A percentile compares a stretch with the other conserved stretches of the same genome.
Evolutionary conservation across 768 basidiomycete genomes (phyloP).

Genomic region (Neoboletus subvelutipes): DNA sequence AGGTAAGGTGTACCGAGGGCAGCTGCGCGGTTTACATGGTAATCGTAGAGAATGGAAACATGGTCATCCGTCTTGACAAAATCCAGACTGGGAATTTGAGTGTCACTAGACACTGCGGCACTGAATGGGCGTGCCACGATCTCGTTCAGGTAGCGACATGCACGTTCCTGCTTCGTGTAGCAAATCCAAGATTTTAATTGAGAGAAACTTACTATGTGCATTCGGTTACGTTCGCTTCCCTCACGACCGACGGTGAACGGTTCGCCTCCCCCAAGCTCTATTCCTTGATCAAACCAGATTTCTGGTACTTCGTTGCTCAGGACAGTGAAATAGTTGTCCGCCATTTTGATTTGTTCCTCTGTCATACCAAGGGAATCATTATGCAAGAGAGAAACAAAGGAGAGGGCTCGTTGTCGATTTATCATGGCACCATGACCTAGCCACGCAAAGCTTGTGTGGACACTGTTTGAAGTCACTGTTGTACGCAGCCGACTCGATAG

Average conservation of each 20-base stretch:
- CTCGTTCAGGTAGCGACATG: slow-evolving; percentile 43
- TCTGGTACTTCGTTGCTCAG: slow-evolving; percentile 56
- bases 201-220: slow-evolving; percentile 51
- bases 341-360: slow-evolving; percentile 56
- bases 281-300: slow-evolving; percentile 64
- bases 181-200: neutral
- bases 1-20: slow-evolving; percentile 47
- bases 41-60: neutral
- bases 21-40: slow-evolving; percentile 33
- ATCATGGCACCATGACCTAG: slow-evolving; percentile 64
- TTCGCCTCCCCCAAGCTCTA: slow-evolving; percentile 56
- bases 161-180: slow-evolving; percentile 39
- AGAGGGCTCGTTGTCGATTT: slow-evolving; percentile 38
- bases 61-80: slow-evolving; percentile 12
- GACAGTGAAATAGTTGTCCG: slow-evolving; percentile 69
- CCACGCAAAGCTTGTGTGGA: slow-evolving; percentile 65
- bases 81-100: neutral
- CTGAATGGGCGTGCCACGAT: slow-evolving; percentile 16
- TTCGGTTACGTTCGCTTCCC: slow-evolving; percentile 56
- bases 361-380: slow-evolving; percentile 39
- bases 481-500: slow-evolving; percentile 52
- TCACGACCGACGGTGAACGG: slow-evolving; percentile 61
- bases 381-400: slow-evolving; percentile 50
- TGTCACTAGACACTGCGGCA: neutral
- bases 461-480: slow-evolving; percentile 33